Evolutionary conservation across 2,329 filamentous ascomycete species (phyloP), one percentile per base, ranked within the genome.

Genomic region (Aureobasidium lini): DNA sequence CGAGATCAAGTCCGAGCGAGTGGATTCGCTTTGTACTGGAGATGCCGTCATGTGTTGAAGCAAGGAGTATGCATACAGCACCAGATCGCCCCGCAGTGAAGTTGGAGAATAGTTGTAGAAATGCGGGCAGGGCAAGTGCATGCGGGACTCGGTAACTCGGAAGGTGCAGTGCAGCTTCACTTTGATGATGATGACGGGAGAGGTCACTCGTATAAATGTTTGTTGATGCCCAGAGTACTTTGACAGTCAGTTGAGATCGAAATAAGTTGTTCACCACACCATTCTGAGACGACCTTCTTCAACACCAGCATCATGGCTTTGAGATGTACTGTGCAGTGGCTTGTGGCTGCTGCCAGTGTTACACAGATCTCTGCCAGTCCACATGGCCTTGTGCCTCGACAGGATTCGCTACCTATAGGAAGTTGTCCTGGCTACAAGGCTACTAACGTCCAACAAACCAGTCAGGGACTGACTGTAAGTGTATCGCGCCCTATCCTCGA

Each of bases 381-480:
- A 48, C 34, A 39, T 40, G 48, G 47, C 28, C 61, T 60, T 28
- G 42, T 58, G 13, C 37, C 53, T 43, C 44, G 61, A 36, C 61
- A 62, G 34, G 16, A 53, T 29, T 46, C 60, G 18, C 29, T 31
- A 11, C 57, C 61, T 8, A 28, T 66, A 6, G 62, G 61, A 4
- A 59, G 29, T 15, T 90, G 88, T 66, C 85, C 86, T 0, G 87
- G 88, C 13, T 91, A 90, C 73, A 78, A 69, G 31, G 87, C 86
- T 1, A 81, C 78, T 16, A 83, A 87, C 67, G 77, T 89, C 13
- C 70, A 76, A 54, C 72, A 77, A 53, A 57, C 16, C 23, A 49
- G 71, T 37, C 76, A 75, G 52, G 83, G 83, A 8, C 74, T 94
- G 57, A 88, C 82, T 1, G 90, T 57, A 6, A 29, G 42, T 40